Conservation (phyloP, 495 filamentous ascomycete genomes). For the Amorphotheca resinae region DNA sequence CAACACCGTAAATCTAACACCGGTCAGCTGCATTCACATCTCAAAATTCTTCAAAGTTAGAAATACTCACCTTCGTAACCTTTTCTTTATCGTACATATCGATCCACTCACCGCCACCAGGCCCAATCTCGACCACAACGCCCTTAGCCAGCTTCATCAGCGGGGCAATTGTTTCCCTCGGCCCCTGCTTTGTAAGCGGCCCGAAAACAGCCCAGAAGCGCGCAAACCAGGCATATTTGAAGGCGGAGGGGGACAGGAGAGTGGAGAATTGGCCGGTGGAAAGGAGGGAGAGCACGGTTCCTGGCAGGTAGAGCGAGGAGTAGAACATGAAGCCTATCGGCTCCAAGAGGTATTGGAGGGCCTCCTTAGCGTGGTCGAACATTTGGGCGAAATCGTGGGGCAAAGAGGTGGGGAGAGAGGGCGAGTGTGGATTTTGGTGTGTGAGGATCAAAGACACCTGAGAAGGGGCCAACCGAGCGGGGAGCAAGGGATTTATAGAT, state of each 20-base stretch:
- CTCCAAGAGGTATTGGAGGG: slow-evolving; percentile 5
- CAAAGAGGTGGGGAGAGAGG: background rate
- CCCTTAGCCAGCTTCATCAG: slow-evolving; percentile 24
- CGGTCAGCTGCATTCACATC: background rate
- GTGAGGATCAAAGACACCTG: too few relatives aligned
- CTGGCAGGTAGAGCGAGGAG: slow-evolving; percentile 22
- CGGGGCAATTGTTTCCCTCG: slow-evolving; percentile 24
- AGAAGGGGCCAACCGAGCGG: too few relatives aligned
- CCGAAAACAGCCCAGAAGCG: slow-evolving; percentile 34
- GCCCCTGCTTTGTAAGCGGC: slow-evolving; percentile 23
- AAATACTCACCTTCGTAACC: slow-evolving; percentile 33
- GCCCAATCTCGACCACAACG: slow-evolving; percentile 30
- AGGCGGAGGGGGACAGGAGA: slow-evolving; percentile 23
- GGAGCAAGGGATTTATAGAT: too few relatives aligned
- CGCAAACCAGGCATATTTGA: slow-evolving; percentile 36
- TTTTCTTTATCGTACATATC: slow-evolving; percentile 23
- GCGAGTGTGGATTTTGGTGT: background rate
- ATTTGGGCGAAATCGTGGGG: background rate
- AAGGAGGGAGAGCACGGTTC: slow-evolving; percentile 20
- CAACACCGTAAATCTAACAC: slow-evolving; percentile 45
- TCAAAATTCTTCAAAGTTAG: too few relatives aligned
- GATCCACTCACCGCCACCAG: slow-evolving; percentile 36
- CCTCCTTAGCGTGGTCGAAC: background rate
- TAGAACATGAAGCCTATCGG: slow-evolving; percentile 30
- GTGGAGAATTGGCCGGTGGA: slow-evolving; percentile 13